A percentile compares a stretch with the other conserved stretches of the same genome.
Evolutionary conservation across 2,329 filamentous ascomycete genomes (phyloP).

Genomic region (Cryphonectria radicalis): DNA sequence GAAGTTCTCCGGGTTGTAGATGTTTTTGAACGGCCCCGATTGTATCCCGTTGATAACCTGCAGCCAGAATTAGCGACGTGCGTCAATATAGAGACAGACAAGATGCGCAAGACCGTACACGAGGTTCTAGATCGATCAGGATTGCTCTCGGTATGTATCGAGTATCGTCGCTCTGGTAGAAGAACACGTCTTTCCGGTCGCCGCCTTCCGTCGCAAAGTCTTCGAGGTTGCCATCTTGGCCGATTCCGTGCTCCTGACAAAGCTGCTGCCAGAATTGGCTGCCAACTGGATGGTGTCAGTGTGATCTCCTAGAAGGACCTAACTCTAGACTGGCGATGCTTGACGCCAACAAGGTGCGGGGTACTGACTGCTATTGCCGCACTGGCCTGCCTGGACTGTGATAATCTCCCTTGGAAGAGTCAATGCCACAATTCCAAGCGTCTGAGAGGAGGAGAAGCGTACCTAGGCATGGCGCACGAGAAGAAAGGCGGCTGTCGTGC

Average conservation of each 20-base stretch:
- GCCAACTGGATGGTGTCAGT: conserved; percentile 68
- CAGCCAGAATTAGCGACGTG: conserved; percentile 7
- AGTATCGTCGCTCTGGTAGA: conserved; percentile 99
- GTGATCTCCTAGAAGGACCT: conserved; percentile 9
- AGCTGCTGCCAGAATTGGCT: conserved; percentile 99
- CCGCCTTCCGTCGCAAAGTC: conserved; percentile 98
- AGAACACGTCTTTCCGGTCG: conserved; percentile 98
- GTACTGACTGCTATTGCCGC: conserved; percentile 95
- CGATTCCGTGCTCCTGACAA: conserved; percentile 97
- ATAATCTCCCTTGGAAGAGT: conserved; percentile 82
- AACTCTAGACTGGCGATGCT: conserved; percentile 32
- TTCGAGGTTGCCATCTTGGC: conserved; percentile 93
- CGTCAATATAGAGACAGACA: not conserved
- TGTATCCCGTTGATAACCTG: conserved; percentile 90
- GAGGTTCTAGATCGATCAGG: conserved; percentile 89
- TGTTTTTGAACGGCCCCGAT: conserved; percentile 92
- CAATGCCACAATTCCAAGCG: conserved; percentile 11
- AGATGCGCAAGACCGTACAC: conserved; percentile 55
- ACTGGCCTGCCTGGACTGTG: conserved; percentile 97
- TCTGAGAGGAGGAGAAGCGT: not conserved
- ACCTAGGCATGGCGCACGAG: conserved; percentile 41
- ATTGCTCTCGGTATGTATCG: conserved; percentile 97
- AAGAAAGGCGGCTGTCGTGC: conserved; percentile 8
- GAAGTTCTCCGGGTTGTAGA: conserved; percentile 99
- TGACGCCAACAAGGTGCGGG: conserved; percentile 11